phyloP scores from a whole-genome alignment of 2,329 filamentous ascomycete genomes.

The Metarhizium robertsii region DNA sequence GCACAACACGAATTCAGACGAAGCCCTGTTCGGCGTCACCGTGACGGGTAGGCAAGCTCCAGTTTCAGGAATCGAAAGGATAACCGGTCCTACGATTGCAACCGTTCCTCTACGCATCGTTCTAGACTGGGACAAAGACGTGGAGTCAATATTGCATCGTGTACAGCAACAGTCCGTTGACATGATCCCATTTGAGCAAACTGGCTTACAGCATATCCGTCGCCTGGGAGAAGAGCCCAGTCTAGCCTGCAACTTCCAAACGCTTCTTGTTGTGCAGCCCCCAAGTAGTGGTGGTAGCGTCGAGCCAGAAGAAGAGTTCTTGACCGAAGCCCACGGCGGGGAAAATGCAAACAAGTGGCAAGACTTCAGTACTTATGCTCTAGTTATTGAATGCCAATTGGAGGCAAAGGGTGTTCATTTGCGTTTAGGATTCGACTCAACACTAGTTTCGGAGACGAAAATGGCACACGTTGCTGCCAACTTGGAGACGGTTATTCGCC shows the following conservation, averaged over 20 bases:
- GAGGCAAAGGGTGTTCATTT: not conserved
- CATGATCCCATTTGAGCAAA: slow-evolving; percentile 18
- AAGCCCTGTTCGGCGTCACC: slow-evolving; percentile 19
- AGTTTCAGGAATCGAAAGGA: slow-evolving; percentile 14
- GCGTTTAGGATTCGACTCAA: not conserved
- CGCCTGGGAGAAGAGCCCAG: slow-evolving; percentile 4
- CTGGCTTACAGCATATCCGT: slow-evolving; percentile 21
- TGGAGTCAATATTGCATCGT: not conserved
- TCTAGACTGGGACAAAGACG: slow-evolving; percentile 6
- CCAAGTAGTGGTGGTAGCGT: slow-evolving; percentile 1
- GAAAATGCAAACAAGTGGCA: slow-evolving; percentile 3
- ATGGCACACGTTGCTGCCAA: not conserved
- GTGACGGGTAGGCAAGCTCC: slow-evolving; percentile 16
- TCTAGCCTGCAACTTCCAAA: slow-evolving; percentile 9
- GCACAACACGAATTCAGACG: slow-evolving; percentile 22
- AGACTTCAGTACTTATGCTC: slow-evolving; percentile 10
- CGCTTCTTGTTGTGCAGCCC: slow-evolving; percentile 11
- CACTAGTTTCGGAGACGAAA: not conserved
- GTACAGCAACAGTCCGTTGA: slow-evolving; percentile 16
- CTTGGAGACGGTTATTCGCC: not conserved
- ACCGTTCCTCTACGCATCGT: slow-evolving; percentile 13
- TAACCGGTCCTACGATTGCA: slow-evolving; percentile 18
- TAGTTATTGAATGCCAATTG: slow-evolving; percentile 9
- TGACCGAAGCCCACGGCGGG: not conserved
- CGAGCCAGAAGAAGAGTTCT: not conserved